Evolutionary conservation across 129 eudicot genomes (phyloP), one percentile per base, ranked within the genome.

Genomic region (Flaveria robusta): DNA sequence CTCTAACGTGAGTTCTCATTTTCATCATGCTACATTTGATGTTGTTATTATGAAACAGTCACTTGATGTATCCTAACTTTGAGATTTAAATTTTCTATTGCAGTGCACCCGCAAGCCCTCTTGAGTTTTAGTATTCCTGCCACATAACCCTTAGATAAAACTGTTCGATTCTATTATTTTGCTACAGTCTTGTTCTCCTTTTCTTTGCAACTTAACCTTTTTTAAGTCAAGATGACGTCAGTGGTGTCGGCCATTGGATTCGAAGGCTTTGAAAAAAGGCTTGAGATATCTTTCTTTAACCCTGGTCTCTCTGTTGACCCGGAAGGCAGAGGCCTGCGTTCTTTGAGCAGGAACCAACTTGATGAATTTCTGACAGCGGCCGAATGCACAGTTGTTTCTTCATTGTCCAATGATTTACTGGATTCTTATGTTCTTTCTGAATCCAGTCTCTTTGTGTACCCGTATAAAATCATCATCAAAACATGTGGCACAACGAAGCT

Each of bases 401-500:
- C 94, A 1, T 51, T 92, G 60, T 81, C 88, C 1, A 92, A 92
- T 27, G 85, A 79, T 37, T 50, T 67, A 26, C 81, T 92, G 20
- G 97, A 92, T 69, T 92, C 97, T 12, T 92, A 92, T 31, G 96
- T 92, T 43, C 88, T 92, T 12, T 92, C 96, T 0, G 97, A 92
- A 78, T 92, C 96, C 41, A 92, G 97, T 79, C 90, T 89, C 60
- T 92, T 92, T 79, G 87, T 89, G 20, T 92, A 87, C 83, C 74
- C 96, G 1, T 75, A 86, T 83, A 89, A 89, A 81, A 75, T 92
- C 46, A 88, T 92, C 63, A 81, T 92, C 71, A 92, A 92, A 77
- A 92, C 97, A n/a, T 92, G 97, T 76, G 97, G 97, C 43, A 92
- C 97, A 3, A 92, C 97, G 4, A 92, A 92, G 71, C 80, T 92